These are phyloP conservation scores for Salix viminalis DNA, from an alignment of 345 rosid genomes.

Conservation along the genomic window DNA sequence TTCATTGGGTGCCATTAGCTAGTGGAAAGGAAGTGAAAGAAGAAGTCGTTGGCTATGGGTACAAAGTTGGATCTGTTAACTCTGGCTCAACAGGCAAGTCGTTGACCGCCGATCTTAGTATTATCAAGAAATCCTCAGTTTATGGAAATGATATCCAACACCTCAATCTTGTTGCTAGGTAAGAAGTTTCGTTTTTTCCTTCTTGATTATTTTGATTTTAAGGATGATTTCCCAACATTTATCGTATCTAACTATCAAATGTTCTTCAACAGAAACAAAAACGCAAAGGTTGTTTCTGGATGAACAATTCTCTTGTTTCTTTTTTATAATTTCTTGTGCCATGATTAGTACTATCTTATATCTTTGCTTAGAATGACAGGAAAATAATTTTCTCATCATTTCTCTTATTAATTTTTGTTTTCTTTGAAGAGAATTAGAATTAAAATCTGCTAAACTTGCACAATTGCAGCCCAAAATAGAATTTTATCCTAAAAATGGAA, in stretches of 20 bases:
- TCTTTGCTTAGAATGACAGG: not conserved
- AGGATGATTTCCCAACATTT: not conserved
- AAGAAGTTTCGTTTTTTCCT: not conserved
- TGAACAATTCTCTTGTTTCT: too few relatives aligned
- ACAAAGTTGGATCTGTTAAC: not conserved
- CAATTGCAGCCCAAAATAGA: too few relatives aligned
- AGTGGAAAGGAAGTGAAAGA: not conserved
- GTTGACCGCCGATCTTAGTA: slow-evolving; percentile 14
- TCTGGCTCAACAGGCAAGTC: too few relatives aligned
- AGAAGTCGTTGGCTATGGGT: not conserved
- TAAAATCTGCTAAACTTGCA: too few relatives aligned
- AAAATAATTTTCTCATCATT: too few relatives aligned
- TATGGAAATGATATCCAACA: slow-evolving; percentile 11
- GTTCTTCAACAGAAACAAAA: not conserved
- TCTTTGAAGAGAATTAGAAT: too few relatives aligned
- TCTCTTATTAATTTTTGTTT: too few relatives aligned
- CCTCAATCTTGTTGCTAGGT: slow-evolving; percentile 13
- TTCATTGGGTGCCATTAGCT: not conserved
- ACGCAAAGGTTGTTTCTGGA: too few relatives aligned
- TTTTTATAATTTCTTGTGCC: not conserved
- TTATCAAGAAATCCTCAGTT: slow-evolving; percentile 7
- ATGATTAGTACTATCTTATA: not conserved
- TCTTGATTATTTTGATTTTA: not conserved
- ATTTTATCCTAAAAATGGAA: too few relatives aligned
- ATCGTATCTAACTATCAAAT: not conserved